Base-by-base conservation (phyloP, 768 basidiomycete species). In the Serendipita indica region DNA sequence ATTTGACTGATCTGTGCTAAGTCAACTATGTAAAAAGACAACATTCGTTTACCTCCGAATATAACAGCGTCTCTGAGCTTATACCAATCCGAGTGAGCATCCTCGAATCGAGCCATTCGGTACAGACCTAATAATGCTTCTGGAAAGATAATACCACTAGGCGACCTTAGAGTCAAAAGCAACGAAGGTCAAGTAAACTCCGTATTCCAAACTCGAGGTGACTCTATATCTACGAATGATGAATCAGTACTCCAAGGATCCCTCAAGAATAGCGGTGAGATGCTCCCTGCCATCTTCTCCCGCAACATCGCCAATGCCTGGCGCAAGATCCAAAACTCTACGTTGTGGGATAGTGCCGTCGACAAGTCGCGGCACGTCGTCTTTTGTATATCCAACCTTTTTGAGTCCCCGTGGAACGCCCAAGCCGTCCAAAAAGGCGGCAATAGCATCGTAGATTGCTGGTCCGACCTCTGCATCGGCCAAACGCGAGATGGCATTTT, bases 271-370 rank as follows among this genome's bases (percentile, higher is more conserved):
- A 63, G 70, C 76, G 20, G 82, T 80, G 64, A 97, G 70, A 71
- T 92, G 86, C 66, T 89, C 82, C 64, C 74, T 78, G 39, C 90
- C 90, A 68, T 93, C 89, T 41, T 83, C 84, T 30, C 83, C 89
- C 25, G 80, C 79, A 32, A 91, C 75, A 65, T 89, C 79, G 7
- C 89, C 87, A 63, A 94, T 83, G 52, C 87, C 85, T 14, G 93
- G 94, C 5, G 94, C 94, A 28, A 98, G 75, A 68, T 96, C 92
- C 62, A 98, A 69, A 3, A 98, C 93, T 16, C 93, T 78, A 58
- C 90, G 73, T 70, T 98, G 94, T 14, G 94, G 94, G 45, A 98
- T 68, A 18, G 93, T 89, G 3, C 94, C 93, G 61, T 93, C 82
- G 1, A 96, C 94, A 13, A 98, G 78, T 70, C 72, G 77, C 30